These are phyloP conservation scores for Hericium rajendrae DNA, from an alignment of 768 basidiomycete species.

Conservation along the genomic window DNA sequence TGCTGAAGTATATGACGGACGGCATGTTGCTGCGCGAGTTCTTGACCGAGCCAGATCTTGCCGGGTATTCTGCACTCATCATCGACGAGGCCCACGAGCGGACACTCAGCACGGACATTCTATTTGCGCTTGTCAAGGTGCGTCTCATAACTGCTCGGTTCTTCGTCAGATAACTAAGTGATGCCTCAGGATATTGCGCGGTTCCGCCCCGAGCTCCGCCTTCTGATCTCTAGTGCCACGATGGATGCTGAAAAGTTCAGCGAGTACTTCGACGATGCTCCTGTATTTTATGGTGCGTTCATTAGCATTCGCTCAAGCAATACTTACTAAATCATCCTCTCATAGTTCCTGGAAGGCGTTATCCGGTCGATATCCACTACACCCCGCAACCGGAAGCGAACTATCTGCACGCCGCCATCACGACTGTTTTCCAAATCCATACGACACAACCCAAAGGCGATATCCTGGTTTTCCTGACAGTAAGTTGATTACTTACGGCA, in stretches of 20 bases:
- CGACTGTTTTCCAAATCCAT: conserved; percentile 98
- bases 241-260: conserved; percentile 98
- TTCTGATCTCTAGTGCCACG: conserved; percentile 94
- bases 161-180: conserved; percentile 20
- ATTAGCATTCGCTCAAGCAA: background rate
- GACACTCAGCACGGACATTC: conserved; percentile 95
- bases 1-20: conserved; percentile 99
- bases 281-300: conserved; percentile 79
- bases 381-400: conserved; percentile 99
- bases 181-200: conserved; percentile 79
- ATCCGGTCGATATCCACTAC: conserved; percentile 97
- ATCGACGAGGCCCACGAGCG: conserved; percentile 99
- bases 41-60: conserved; percentile 93
- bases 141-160: conserved; percentile 24
- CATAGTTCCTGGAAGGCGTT: conserved; percentile 90
- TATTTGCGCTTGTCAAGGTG: conserved; percentile 98
- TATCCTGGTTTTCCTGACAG: conserved; percentile 94
- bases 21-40: conserved; percentile 98
- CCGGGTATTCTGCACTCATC: conserved; percentile 88
- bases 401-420: conserved; percentile 96
- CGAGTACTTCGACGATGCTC: conserved; percentile 94
- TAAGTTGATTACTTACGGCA: too few species aligned
- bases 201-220: conserved; percentile 86
- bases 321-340: background rate
- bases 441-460: conserved; percentile 98